Base-by-base conservation (phyloP, 495 filamentous ascomycete species). In the Cercophora samala region DNA sequence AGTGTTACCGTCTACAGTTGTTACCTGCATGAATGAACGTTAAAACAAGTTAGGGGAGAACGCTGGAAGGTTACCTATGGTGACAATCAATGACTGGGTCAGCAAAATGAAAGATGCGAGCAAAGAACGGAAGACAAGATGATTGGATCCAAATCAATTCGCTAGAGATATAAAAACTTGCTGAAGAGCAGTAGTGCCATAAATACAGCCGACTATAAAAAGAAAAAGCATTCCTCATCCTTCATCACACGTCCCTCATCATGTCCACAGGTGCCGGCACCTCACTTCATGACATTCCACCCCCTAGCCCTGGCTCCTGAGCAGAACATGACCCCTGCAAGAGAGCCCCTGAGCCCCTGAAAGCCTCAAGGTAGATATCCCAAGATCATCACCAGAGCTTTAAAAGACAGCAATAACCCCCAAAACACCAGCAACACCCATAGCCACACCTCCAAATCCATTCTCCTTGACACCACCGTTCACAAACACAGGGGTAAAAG, bases 391-490 rank as follows among this genome's bases (percentile, higher is more conserved):
- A 17, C 37, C 37, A 13, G 37, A 46, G 37, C 13, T 46, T 17
- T 46, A 46, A 46, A 46, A 46, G 37, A 17, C 37, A 46, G 37
- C 37, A 46, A 46, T 46, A 46, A 46, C 37, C 37, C 37, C 37
- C 37, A 46, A 46, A 46, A 46, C 15, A 46, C 37, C 37, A 46
- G 37, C 37, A 46, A 21, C 26, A 52, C 9, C 29, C 32, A 21
- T 51, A 3, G 32, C 29, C 55, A 22, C 52, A 55, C 53, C 17
- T 18, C 29, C 42, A 29, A 22, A 65, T 24, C 25, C 63, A 59
- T 26, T 65, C 63, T 58, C 63, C 58, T 65, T 65, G 3, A 13
- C 37, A 46, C 37, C 37, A 46, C 5, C 37, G 15, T 46, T 46
- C 6, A 13, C 37, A 11, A 17, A 2, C 15, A 46, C 37, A 1